These are phyloP conservation scores for Colletotrichum cordylinicola DNA, from an alignment of 2,329 filamentous ascomycete genomes.

Conservation along the genomic window DNA sequence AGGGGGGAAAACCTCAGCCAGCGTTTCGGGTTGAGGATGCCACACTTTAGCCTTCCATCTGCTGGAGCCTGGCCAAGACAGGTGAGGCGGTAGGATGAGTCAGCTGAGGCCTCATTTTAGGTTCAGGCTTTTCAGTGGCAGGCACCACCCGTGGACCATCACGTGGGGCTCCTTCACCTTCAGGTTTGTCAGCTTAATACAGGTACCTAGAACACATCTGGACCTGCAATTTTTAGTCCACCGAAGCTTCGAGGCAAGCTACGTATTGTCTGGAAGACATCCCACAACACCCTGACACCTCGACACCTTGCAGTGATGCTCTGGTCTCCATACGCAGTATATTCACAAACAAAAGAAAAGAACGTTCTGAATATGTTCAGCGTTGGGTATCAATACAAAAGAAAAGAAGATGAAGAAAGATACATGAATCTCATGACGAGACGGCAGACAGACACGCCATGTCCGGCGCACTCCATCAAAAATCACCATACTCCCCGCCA, in stretches of 20 bases:
- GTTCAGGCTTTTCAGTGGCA: not conserved
- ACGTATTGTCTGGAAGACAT: not conserved
- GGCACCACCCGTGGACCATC: not conserved
- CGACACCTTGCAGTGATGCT: not conserved
- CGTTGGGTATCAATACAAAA: conserved; percentile 5
- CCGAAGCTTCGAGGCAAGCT: not conserved
- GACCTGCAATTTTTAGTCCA: not conserved
- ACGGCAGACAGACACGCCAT: not conserved
- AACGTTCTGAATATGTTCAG: not conserved
- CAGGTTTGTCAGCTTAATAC: not conserved
- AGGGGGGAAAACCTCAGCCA: conserved; percentile 20
- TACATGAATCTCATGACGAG: not conserved
- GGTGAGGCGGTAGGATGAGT: not conserved
- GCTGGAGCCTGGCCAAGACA: not conserved
- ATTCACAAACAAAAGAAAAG: not conserved
- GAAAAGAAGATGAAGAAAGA: not conserved
- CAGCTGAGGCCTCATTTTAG: not conserved
- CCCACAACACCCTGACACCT: not conserved
- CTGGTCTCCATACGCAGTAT: not conserved
- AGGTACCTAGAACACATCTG: not conserved
- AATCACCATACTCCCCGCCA: not conserved
- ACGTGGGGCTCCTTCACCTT: not conserved
- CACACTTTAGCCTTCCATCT: not conserved
- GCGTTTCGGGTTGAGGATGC: conserved; percentile 8
- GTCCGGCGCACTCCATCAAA: not conserved